Conservation (phyloP, 257 asterid species). For the Orobanche coerulescens region DNA sequence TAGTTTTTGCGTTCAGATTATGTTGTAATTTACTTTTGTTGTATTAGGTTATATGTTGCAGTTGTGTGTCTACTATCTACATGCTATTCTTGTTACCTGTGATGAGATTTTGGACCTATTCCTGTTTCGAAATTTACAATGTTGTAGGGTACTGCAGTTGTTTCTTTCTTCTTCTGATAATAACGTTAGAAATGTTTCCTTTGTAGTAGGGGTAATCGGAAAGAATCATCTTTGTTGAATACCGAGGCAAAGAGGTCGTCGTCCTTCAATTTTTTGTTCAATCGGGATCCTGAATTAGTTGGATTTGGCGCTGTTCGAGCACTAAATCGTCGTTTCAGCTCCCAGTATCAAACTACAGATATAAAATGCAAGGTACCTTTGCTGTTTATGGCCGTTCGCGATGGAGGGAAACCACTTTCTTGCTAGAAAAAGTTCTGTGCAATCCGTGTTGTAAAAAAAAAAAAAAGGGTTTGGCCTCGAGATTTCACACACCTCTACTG, state of each 20-base stretch:
- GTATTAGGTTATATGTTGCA: background rate
- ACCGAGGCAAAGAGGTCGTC: conserved; percentile 20
- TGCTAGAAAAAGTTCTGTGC: background rate
- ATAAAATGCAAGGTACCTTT: conserved; percentile 39
- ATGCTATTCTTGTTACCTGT: background rate
- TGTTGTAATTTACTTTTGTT: conserved; percentile 1
- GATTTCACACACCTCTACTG: background rate
- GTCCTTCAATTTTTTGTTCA: conserved; percentile 23
- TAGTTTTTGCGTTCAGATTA: background rate
- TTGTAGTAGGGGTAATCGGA: conserved; percentile 26
- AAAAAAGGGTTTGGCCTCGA: background rate
- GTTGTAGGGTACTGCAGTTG: background rate
- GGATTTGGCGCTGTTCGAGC: conserved; percentile 20
- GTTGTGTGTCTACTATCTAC: too few relatives aligned
- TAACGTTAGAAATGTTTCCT: conserved; percentile 12
- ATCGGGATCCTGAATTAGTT: conserved; percentile 21
- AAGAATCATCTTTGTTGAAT: conserved; percentile 21
- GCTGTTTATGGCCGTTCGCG: background rate
- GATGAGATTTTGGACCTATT: background rate
- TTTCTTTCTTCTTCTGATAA: conserved; percentile 11
- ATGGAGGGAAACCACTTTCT: background rate
- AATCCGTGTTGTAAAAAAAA: background rate
- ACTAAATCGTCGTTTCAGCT: conserved; percentile 28
- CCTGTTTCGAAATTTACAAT: conserved; percentile 2
- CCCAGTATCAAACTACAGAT: conserved; percentile 23